Evolutionary conservation across 345 rosid genomes (phyloP).

Genomic region (Lepidium africanum): DNA sequence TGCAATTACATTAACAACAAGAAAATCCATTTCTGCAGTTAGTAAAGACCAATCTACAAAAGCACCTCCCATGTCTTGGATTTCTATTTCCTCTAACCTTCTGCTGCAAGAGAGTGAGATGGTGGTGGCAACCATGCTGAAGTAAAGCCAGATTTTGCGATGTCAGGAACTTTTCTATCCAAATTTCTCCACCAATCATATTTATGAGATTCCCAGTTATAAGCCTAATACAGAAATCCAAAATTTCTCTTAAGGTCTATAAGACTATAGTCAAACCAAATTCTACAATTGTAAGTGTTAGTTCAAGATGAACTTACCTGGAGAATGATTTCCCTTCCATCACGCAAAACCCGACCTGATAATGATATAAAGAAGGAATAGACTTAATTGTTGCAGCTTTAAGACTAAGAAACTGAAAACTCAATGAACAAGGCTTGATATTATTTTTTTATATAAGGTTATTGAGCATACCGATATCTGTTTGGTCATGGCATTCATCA

Average conservation of each 20-base stretch:
- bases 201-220: conserved; percentile 93
- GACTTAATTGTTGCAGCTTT: not conserved
- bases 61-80: not conserved
- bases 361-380: conserved; percentile 30
- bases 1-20: conserved; percentile 7
- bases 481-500: conserved; percentile 41
- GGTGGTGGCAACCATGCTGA: conserved; percentile 90
- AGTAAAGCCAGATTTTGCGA: conserved; percentile 84
- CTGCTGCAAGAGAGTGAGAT: conserved; percentile 63
- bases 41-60: not conserved
- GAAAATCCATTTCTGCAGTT: not conserved
- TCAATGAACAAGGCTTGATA: not conserved
- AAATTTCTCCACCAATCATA: conserved; percentile 85
- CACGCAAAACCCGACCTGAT: conserved; percentile 46
- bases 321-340: conserved; percentile 75
- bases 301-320: conserved; percentile 41
- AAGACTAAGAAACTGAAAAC: not conserved
- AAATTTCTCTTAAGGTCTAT: conserved; percentile 7
- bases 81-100: conserved; percentile 44
- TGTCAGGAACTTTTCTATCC: conserved; percentile 57
- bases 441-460: not conserved
- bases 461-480: conserved; percentile 47
- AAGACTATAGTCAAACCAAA: not conserved
- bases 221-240: conserved; percentile 40
- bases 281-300: not conserved